Evolutionary conservation across 805 yeast genomes (phyloP), one percentile per base, ranked within the genome.

Genomic region (Monosporozyma aerobia): DNA sequence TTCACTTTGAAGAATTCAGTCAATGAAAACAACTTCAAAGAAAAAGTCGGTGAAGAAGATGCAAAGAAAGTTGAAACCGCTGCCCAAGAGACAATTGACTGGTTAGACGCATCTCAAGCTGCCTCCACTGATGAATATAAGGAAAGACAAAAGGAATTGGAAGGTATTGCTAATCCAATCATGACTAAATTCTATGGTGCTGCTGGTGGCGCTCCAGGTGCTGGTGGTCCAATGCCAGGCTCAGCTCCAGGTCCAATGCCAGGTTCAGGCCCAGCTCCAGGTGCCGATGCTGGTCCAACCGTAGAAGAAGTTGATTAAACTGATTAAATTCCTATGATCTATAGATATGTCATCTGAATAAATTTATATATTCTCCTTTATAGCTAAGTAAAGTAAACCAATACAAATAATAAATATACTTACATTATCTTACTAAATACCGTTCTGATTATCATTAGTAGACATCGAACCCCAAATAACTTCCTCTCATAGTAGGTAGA

Each of bases 161-260:
- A 92, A 80, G 85, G 81, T 63, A 79, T 85, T 74, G 96, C 96
- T 63, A 90, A 90, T 81, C 97, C 97, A 73, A 88, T 90, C 76
- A 85, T 90, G 89, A 81, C 89, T 73, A 89, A 90, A 81, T 89
- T 94, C 81, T 92, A 92, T 84, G 94, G 87, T 74, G 90, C 85
- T 62, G 95, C 90, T 72, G 95, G 89, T 73, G 85, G 83, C 60
- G 83, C 85, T 67, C 58, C 58, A 64, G 77, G 78, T 64, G 76
- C 79, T 57, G 57, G 52, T 56, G 77, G 74, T 55, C 76, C 74
- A 51, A 71, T 73, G 63, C 79, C 80, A 55, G 80, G 77, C 19
- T 19, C 19, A 19, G 19, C 19, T 60, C 80, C 77, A 53, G 73
- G 69, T 51, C 76, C 74, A 53, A 71, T 73, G 63, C 79, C 80